Conservation (phyloP, 768 basidiomycete genomes). For the Lepiota brunneoincarnata region DNA sequence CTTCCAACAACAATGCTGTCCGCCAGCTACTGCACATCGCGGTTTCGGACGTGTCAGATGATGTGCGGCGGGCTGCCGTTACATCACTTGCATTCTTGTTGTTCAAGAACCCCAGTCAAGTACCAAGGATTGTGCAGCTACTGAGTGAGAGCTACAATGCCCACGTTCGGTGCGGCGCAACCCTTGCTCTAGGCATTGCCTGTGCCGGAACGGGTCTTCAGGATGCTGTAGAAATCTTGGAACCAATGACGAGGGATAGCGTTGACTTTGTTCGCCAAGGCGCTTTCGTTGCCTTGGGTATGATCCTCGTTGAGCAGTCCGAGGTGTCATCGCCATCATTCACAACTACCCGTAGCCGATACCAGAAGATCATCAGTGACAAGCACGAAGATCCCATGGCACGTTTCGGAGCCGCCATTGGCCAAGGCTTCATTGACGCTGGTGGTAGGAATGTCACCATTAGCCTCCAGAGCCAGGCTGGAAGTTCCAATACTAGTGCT, state of each 20-base stretch:
- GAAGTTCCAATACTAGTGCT: constrained; percentile 88
- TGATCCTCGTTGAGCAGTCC: constrained; percentile 96
- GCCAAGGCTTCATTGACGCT: constrained; percentile 96
- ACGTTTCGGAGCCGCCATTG: constrained; percentile 93
- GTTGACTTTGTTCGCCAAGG: constrained; percentile 99
- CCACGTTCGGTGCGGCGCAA: constrained; percentile 96
- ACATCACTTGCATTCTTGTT: constrained; percentile 94
- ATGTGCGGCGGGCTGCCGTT: constrained; percentile 95
- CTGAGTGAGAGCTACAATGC: constrained; percentile 98
- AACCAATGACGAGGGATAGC: constrained; percentile 97
- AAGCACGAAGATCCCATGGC: constrained; percentile 99
- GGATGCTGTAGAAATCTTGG: constrained; percentile 95
- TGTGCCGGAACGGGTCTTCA: constrained; percentile 95
- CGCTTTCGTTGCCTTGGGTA: constrained; percentile 91
- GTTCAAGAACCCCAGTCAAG: constrained; percentile 95
- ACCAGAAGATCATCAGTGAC: constrained; percentile 86
- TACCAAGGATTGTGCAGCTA: constrained; percentile 94
- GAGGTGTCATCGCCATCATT: constrained; percentile 86
- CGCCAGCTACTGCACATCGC: constrained; percentile 92
- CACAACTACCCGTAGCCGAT: constrained; percentile 77
- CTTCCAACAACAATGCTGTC: constrained; percentile 91
- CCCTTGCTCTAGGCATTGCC: constrained; percentile 93
- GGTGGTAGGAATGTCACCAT: constrained; percentile 97
- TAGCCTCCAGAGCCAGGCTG: constrained; percentile 88
- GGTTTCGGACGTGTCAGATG: constrained; percentile 97